A percentile compares a stretch with the other conserved stretches of the same genome.
Conservation (phyloP, 2,329 filamentous ascomycete genomes). For the Microdochium paspali region DNA sequence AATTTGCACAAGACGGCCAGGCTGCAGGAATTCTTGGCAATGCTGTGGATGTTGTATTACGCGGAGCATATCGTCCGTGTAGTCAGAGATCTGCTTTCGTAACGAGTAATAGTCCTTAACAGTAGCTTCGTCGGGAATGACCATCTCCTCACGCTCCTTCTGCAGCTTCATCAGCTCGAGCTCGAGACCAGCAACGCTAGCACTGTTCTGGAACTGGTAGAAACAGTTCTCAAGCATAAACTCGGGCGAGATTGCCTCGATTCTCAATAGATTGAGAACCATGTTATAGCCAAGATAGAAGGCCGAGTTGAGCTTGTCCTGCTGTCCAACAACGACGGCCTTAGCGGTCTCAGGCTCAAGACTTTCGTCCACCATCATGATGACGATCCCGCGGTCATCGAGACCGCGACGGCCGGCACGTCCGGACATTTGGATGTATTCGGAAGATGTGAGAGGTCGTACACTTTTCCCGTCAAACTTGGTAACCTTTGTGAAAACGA, state of each 20-base stretch:
- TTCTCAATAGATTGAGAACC: constrained; percentile 90
- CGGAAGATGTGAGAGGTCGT: constrained; percentile 83
- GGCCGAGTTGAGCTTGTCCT: constrained; percentile 94
- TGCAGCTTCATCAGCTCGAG: constrained; percentile 75
- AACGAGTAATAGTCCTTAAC: constrained; percentile 94
- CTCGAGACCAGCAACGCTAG: constrained; percentile 75
- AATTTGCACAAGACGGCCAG: constrained; percentile 80
- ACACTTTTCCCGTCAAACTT: constrained; percentile 83
- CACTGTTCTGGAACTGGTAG: constrained; percentile 94
- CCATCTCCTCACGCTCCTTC: constrained; percentile 59
- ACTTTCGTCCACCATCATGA: constrained; percentile 98
- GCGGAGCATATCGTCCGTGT: constrained; percentile 79
- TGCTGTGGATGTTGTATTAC: constrained; percentile 91
- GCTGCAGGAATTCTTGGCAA: constrained; percentile 73
- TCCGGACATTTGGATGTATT: constrained; percentile 98
- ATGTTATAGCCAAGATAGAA: constrained; percentile 99
- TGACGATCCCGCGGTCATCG: constrained; percentile 95
- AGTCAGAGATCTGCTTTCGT: constrained; percentile 72
- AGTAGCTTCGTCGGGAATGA: constrained; percentile 76
- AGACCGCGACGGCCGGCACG: constrained; percentile 94
- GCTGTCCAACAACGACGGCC: constrained; percentile 89
- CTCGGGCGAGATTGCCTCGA: constrained; percentile 98
- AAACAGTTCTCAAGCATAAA: constrained; percentile 99
- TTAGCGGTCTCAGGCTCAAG: constrained; percentile 93
- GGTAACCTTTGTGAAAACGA: constrained; percentile 94